Evolutionary conservation across 2,329 filamentous ascomycete genomes (phyloP), one percentile per base, ranked within the genome.

Genomic region (Arthrobotrys sinensis): DNA sequence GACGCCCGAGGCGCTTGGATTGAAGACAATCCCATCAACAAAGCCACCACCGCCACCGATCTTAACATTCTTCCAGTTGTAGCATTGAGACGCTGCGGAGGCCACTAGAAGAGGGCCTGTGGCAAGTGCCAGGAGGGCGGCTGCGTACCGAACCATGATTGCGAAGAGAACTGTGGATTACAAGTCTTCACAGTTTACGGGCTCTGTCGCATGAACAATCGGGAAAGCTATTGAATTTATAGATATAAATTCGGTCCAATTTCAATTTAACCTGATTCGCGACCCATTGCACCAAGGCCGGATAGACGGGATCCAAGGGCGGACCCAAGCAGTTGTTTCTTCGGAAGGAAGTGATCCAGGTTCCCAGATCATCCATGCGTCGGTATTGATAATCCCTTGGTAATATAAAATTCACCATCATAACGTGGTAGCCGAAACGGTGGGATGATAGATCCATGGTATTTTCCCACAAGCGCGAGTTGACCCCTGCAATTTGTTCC

Each of bases 11-110:
- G 79, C 81, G n/a, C 81, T 82, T 1, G 82, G 81, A 80, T 89
- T 88, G 83, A 89, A 90, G 14, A 88, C 85, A 66, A 90, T 88
- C 16, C 88, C 86, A 3, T 87, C 86, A 1, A 88, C 85, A 80
- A 90, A 90, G 38, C 88, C 88, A 55, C 88, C 88, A 11, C 88
- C 88, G 12, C 87, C 88, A 69, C 88, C 88, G 53, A 88, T 88
- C 63, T 84, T 84, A 60, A 87, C 87, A 81, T 87, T 88, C 67
- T 86, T 84, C 87, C 87, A 87, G 11, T 84, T 84, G 79, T 83
- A 84, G 60, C 80, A 80, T 62, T 80, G 60, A 12, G 63, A 67
- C 19, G 73, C 43, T 3, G 78, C 70, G n/a, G 80, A 72, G 19
- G 52, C 63, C 24, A 40, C 62, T 24, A 78, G 67, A 21, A 72